phyloP scores from a whole-genome alignment of 2,329 filamentous ascomycete genomes.

The Clonostachys rhizophaga region DNA sequence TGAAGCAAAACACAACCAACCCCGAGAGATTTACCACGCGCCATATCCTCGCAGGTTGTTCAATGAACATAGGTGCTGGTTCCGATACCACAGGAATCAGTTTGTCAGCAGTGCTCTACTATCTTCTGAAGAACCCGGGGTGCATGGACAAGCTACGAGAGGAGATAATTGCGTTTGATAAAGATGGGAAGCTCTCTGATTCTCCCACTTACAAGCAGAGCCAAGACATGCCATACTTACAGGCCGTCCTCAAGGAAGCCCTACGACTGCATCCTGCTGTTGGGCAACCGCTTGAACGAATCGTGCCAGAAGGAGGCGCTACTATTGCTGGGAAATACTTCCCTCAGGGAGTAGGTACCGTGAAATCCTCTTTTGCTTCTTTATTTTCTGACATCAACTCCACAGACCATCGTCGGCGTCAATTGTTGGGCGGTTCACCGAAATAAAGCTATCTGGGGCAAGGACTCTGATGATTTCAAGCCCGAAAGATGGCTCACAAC shows the following conservation, averaged over 20 bases:
- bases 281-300: conserved; percentile 40
- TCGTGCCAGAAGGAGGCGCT: conserved; percentile 36
- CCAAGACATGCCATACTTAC: conserved; percentile 18
- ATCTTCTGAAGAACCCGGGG: conserved; percentile 26
- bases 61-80: conserved; percentile 22
- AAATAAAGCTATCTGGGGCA: conserved; percentile 32
- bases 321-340: conserved; percentile 26
- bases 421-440: conserved; percentile 36
- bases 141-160: conserved; percentile 11
- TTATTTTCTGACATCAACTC: no score
- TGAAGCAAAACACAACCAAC: conserved; percentile 23
- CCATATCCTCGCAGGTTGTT: conserved; percentile 11
- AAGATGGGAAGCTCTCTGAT: conserved; percentile 3
- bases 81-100: conserved; percentile 42
- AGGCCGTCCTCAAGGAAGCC: conserved; percentile 46
- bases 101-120: conserved; percentile 35
- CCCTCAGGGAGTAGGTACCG: conserved; percentile 14
- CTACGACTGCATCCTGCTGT: conserved; percentile 43
- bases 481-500: conserved; percentile 28
- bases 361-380: neutral
- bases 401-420: conserved; percentile 34
- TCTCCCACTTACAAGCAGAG: conserved; percentile 15
- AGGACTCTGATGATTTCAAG: conserved; percentile 32
- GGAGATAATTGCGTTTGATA: conserved; percentile 15
- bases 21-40: conserved; percentile 2